These are phyloP conservation scores for Xylaria acuta DNA, from an alignment of 495 filamentous ascomycete genomes.

Conservation along the genomic window DNA sequence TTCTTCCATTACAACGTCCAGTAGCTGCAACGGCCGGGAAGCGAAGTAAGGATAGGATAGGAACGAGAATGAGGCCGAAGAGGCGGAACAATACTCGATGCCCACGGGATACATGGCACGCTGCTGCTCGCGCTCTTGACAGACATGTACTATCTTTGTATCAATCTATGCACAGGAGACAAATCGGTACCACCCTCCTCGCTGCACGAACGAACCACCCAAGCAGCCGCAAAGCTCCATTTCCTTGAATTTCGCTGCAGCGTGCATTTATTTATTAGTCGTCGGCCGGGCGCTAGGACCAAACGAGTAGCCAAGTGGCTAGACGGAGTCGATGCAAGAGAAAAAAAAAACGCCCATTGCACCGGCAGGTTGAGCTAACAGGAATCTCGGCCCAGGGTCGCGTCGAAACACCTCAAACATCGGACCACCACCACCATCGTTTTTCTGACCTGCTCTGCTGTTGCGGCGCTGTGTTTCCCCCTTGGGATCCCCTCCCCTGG, in stretches of 20 bases:
- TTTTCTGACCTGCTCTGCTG: constrained; percentile 36
- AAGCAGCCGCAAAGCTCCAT: constrained; percentile 47
- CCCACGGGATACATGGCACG: constrained; percentile 17
- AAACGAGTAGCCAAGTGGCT: constrained; percentile 37
- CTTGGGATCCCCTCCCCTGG: constrained; percentile 29
- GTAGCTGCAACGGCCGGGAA: constrained; percentile 25
- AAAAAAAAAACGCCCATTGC: constrained; percentile 44
- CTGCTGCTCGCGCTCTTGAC: constrained; percentile 1
- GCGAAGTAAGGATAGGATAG: constrained; percentile 24
- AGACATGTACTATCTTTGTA: constrained; percentile 19
- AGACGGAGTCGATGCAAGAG: constrained; percentile 31
- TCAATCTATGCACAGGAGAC: constrained; percentile 22
- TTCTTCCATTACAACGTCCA: constrained; percentile 23
- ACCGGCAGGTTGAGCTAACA: constrained; percentile 43
- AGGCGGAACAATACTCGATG: constrained; percentile 13
- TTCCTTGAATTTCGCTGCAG: constrained; percentile 37
- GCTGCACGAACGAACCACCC: constrained; percentile 40
- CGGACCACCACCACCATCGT: constrained; percentile 41
- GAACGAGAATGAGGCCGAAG: constrained; percentile 25
- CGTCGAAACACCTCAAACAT: constrained; percentile 49
- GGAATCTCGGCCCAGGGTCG: constrained; percentile 49
- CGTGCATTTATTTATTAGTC: constrained; percentile 31
- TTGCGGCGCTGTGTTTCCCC: constrained; percentile 32
- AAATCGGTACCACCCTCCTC: constrained; percentile 21
- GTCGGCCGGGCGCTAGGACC: constrained; percentile 37